A percentile compares a stretch with the other conserved stretches of the same genome.
Conservation (phyloP, 2,329 filamentous ascomycete species). For the Aureobasidium sp. region DNA sequence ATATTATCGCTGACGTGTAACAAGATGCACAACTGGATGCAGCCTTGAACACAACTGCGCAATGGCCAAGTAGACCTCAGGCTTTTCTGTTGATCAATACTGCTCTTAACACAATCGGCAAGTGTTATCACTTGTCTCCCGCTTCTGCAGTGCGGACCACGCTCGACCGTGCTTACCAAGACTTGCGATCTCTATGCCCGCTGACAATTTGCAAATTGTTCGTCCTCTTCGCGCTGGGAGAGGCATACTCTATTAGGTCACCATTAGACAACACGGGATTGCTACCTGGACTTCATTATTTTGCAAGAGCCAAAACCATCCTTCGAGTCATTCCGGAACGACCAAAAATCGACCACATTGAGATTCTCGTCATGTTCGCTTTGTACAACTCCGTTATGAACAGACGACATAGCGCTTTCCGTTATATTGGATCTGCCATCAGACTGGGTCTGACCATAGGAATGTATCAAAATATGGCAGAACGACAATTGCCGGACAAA, state of each 20-base stretch:
- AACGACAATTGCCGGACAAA: conserved; percentile 36
- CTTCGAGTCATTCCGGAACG: conserved; percentile 37
- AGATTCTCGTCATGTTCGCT: conserved; percentile 39
- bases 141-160: conserved; percentile 33
- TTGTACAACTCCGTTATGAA: conserved; percentile 42
- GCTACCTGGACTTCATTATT: conserved; percentile 42
- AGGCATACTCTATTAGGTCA: conserved; percentile 40
- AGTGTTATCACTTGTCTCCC: conserved; percentile 39
- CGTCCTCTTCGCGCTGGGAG: conserved; percentile 42
- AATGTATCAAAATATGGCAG: conserved; percentile 35
- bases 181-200: conserved; percentile 29
- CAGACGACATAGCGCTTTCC: conserved; percentile 39
- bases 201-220: conserved; percentile 37
- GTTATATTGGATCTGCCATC: conserved; percentile 40
- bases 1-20: background rate
- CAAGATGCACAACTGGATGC: conserved; percentile 28
- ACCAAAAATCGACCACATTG: conserved; percentile 39
- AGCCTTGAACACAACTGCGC: conserved; percentile 30
- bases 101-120: conserved; percentile 36
- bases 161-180: conserved; percentile 34
- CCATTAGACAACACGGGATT: conserved; percentile 25
- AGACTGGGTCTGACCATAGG: conserved; percentile 40
- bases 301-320: conserved; percentile 35
- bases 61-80: conserved; percentile 36
- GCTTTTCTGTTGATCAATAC: conserved; percentile 36